Conservation (phyloP, 306 rosid species). For the Rosa multiflora region DNA sequence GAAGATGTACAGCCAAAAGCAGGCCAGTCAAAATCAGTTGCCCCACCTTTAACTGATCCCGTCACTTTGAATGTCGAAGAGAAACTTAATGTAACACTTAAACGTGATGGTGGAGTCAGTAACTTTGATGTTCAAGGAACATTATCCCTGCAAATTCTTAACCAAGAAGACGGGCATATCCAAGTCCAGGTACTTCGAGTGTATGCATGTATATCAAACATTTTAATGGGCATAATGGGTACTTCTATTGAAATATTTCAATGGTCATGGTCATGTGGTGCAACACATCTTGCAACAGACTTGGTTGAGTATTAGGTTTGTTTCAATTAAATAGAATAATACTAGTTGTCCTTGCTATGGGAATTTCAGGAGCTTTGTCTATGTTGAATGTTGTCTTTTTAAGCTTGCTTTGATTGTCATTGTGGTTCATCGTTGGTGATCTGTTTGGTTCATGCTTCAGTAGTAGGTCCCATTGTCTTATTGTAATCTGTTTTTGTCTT, state of each 20-base stretch:
- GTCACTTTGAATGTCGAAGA: constrained; percentile 88
- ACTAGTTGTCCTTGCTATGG: neutral
- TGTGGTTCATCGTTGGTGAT: neutral
- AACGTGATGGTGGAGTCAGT: constrained; percentile 94
- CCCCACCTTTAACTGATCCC: constrained; percentile 83
- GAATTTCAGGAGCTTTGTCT: neutral
- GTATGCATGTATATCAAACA: neutral
- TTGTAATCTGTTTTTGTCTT: neutral
- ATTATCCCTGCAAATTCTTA: constrained; percentile 84
- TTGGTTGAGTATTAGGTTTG: neutral
- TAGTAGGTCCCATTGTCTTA: constrained; percentile 6
- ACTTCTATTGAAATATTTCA: neutral
- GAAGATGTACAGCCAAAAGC: constrained; percentile 86
- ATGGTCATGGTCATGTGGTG: neutral
- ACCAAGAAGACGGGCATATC: constrained; percentile 77
- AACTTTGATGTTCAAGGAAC: constrained; percentile 94
- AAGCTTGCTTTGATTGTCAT: neutral
- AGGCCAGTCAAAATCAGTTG: constrained; percentile 63
- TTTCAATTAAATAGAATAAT: neutral
- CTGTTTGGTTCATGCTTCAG: constrained; percentile 9
- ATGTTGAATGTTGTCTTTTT: neutral
- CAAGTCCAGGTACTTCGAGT: constrained; percentile 75
- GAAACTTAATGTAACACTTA: constrained; percentile 81
- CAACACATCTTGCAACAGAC: neutral
- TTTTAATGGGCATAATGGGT: neutral